These are phyloP conservation scores for Ogataea paraovalis DNA, from an alignment of 805 yeast genomes.

Conservation along the genomic window DNA sequence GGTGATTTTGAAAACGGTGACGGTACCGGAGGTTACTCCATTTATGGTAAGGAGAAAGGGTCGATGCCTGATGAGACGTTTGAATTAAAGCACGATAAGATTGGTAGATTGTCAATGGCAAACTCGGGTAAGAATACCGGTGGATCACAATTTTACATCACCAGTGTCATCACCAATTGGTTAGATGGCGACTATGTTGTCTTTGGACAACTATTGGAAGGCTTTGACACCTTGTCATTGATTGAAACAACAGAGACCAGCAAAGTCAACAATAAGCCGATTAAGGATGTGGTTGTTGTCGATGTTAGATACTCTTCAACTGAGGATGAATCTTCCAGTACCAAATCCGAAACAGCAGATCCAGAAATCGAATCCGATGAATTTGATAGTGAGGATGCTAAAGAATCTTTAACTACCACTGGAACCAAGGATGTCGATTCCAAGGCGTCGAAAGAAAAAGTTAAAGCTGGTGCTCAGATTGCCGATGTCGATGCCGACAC, in stretches of 20 bases:
- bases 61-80: constrained; percentile 72
- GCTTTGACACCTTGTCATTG: constrained; percentile 56
- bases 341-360: neutral
- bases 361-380: neutral
- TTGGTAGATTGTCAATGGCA: constrained; percentile 48
- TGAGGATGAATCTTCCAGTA: neutral
- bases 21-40: constrained; percentile 77
- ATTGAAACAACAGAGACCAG: constrained; percentile 55
- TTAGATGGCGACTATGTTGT: constrained; percentile 67
- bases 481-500: too few relatives aligned
- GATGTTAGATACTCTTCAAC: constrained; percentile 10
- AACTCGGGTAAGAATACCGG: constrained; percentile 51
- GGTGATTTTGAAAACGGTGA: constrained; percentile 70
- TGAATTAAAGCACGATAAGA: constrained; percentile 41
- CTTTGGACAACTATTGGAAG: constrained; percentile 72
- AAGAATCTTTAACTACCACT: neutral
- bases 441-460: neutral
- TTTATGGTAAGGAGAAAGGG: constrained; percentile 56
- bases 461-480: neutral
- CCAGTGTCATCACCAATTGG: constrained; percentile 47
- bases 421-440: neutral
- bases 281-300: constrained; percentile 38
- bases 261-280: constrained; percentile 37
- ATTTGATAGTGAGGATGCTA: constrained; percentile 2
- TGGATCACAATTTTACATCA: constrained; percentile 69